These are phyloP conservation scores for Fusarium brevicatenulatum DNA, from an alignment of 2,329 filamentous ascomycete species.

Conservation along the genomic window DNA sequence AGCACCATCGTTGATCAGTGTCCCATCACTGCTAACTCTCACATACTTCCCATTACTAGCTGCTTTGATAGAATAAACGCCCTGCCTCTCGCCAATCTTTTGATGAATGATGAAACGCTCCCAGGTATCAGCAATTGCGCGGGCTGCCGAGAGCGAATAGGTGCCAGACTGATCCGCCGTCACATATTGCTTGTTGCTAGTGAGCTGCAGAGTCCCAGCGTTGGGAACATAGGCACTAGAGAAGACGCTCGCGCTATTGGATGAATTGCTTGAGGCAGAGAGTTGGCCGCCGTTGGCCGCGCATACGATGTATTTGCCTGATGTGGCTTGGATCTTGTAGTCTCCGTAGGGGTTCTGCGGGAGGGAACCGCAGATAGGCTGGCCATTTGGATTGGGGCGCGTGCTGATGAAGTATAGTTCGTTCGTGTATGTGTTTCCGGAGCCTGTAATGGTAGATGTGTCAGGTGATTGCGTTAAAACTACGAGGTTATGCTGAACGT, in stretches of 20 bases:
- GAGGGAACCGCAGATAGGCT: background rate
- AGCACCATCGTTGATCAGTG: background rate
- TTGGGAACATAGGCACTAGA: background rate
- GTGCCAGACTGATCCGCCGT: background rate
- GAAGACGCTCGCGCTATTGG: background rate
- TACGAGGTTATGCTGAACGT: background rate
- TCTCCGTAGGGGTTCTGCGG: background rate
- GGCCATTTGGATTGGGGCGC: background rate
- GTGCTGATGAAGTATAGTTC: background rate
- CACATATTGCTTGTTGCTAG: background rate
- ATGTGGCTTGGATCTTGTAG: background rate
- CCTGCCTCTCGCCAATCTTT: background rate
- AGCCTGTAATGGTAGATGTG: background rate
- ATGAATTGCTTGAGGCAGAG: background rate
- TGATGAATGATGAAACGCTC: background rate
- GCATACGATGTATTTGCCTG: background rate
- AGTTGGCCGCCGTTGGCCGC: background rate
- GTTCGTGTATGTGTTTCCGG: background rate
- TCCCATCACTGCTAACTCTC: background rate
- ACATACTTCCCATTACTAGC: background rate
- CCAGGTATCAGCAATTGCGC: background rate
- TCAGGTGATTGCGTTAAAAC: accelerated
- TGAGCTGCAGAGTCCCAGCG: background rate
- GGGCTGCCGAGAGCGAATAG: background rate
- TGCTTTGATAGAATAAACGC: background rate